Conservation (phyloP, 305 asterid genomes). For the Fraxinus nigra region DNA sequence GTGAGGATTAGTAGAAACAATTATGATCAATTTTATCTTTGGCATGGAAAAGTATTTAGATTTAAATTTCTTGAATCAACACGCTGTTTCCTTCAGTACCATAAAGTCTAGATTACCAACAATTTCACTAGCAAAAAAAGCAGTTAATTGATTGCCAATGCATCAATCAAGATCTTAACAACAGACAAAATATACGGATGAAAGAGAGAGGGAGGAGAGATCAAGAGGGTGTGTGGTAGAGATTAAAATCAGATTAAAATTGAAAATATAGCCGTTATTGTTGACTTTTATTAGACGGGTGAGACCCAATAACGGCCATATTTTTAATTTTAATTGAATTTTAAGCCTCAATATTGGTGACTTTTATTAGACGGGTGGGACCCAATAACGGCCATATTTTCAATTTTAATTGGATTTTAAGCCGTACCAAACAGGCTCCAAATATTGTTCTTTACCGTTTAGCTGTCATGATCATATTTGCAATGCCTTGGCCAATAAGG, state of each 20-base stretch:
- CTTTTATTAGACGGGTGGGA: too few species aligned
- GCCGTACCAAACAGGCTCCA: too few species aligned
- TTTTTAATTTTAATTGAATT: too few species aligned
- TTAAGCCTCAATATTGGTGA: too few species aligned
- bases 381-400: too few species aligned
- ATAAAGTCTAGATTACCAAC: not conserved
- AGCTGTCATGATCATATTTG: constrained; percentile 81
- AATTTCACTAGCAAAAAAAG: not conserved
- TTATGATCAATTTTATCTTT: not conserved
- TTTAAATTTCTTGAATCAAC: not conserved
- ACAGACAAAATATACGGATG: constrained; percentile 5
- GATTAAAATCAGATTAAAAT: too few species aligned
- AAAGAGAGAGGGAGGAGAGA: not conserved
- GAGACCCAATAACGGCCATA: too few species aligned
- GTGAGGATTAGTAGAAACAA: not conserved
- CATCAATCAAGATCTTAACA: not conserved
- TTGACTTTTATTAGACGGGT: too few species aligned
- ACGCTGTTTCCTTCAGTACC: not conserved
- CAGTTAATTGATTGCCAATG: not conserved
- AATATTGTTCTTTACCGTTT: constrained; percentile 49
- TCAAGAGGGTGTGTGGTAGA: too few species aligned
- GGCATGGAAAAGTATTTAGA: not conserved
- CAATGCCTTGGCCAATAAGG: constrained; percentile 86
- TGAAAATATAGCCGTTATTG: too few species aligned
- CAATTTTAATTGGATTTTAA: too few species aligned